Evolutionary conservation across 176 grass and related monocot genomes (phyloP).

Genomic region (sorghum (Sorghum bicolor)): Sorghum_bicolor_NCBIv3 NC_012870.2:71465001-71465500

Average conservation of each 20-base stretch:
- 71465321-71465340: background rate
- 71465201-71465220: background rate
- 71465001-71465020: background rate
- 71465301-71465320: background rate
- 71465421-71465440: constrained; percentile 28
- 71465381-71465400: constrained; percentile 98
- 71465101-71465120: background rate
- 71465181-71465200: background rate
- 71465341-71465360: constrained; percentile 74
- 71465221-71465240: background rate
- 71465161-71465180: background rate
- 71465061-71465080: background rate
- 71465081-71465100: background rate
- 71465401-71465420: constrained; percentile 68
- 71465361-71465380: constrained; percentile 95
- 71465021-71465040: background rate
- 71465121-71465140: background rate
- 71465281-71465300: constrained; percentile 6
- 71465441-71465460: background rate
- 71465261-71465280: background rate
- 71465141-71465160: background rate
- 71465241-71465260: background rate
- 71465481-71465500: background rate
- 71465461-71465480: background rate
- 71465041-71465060: background rate